Conservation (phyloP, 495 filamentous ascomycete species). For the Xylaria scruposa region DNA sequence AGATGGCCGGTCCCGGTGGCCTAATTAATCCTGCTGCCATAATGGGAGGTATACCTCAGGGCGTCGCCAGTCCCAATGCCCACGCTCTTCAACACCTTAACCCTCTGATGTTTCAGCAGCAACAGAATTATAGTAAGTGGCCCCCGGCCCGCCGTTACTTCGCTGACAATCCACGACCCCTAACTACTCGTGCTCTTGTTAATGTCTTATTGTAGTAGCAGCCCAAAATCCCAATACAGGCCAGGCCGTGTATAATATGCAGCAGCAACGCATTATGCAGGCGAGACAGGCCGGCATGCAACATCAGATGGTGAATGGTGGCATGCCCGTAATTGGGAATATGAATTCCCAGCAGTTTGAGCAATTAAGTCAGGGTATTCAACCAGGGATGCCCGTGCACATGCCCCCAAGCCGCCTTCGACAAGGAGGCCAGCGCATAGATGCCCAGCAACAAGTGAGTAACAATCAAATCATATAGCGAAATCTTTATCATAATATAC, state of each 20-base stretch:
- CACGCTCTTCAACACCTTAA: conserved; percentile 83
- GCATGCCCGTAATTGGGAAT: conserved; percentile 66
- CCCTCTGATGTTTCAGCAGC: conserved; percentile 70
- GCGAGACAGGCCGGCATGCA: conserved; percentile 45
- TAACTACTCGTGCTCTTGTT: conserved; percentile 9
- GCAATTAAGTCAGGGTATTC: conserved; percentile 58
- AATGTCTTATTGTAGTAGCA: not conserved
- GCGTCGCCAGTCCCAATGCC: conserved; percentile 69
- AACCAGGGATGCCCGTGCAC: conserved; percentile 50
- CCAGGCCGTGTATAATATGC: conserved; percentile 56
- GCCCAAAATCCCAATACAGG: conserved; percentile 59
- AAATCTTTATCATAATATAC: no score
- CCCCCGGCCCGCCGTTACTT: conserved; percentile 12
- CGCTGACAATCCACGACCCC: conserved; percentile 25
- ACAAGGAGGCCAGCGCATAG: conserved; percentile 54
- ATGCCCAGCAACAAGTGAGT: conserved; percentile 36
- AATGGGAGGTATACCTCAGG: conserved; percentile 82
- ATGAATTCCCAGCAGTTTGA: conserved; percentile 63
- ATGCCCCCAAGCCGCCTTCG: conserved; percentile 54
- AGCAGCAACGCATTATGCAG: conserved; percentile 54
- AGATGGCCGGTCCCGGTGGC: conserved; percentile 68
- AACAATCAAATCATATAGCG: not conserved
- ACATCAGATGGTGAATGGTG: conserved; percentile 54
- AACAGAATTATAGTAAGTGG: conserved; percentile 43
- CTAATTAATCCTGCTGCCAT: conserved; percentile 81